phyloP scores from a whole-genome alignment of 2,329 filamentous ascomycete species.

The Sarocladium brachiariae region DNA sequence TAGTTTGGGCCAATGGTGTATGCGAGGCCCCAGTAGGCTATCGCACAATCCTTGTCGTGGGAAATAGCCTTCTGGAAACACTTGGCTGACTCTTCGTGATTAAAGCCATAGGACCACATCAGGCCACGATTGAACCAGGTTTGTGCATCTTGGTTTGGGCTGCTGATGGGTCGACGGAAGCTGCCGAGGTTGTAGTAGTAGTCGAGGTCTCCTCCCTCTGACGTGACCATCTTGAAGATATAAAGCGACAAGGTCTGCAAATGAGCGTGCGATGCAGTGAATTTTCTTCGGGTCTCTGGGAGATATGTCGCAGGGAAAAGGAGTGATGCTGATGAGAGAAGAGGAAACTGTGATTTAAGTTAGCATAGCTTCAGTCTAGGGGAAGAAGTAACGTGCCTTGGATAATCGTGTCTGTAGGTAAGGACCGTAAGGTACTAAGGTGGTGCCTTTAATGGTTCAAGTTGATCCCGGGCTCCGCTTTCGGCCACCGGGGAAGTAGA shows the following conservation, averaged over 20 bases:
- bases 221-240: background rate
- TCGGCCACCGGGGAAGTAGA: slow-evolving; percentile 5
- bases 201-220: background rate
- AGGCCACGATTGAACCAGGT: slow-evolving; percentile 66
- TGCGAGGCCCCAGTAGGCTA: slow-evolving; percentile 65
- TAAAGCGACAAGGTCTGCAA: background rate
- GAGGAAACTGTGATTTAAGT: background rate
- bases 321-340: background rate
- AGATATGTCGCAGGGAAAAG: too few relatives aligned
- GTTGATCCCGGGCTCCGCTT: background rate
- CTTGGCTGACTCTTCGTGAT: slow-evolving; percentile 61
- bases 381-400: too few relatives aligned
- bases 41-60: slow-evolving; percentile 47
- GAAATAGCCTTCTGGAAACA: slow-evolving; percentile 58
- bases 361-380: too few relatives aligned
- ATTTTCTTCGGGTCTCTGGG: too few relatives aligned
- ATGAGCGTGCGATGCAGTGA: too few relatives aligned
- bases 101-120: slow-evolving; percentile 70
- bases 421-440: background rate
- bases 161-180: slow-evolving; percentile 49
- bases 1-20: slow-evolving; percentile 69
- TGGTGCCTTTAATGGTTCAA: background rate
- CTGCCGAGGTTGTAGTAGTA: slow-evolving; percentile 56
- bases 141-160: slow-evolving; percentile 44
- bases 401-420: background rate